Conservation (phyloP, 257 asterid genomes). For the Nemophila menziesii region DNA sequence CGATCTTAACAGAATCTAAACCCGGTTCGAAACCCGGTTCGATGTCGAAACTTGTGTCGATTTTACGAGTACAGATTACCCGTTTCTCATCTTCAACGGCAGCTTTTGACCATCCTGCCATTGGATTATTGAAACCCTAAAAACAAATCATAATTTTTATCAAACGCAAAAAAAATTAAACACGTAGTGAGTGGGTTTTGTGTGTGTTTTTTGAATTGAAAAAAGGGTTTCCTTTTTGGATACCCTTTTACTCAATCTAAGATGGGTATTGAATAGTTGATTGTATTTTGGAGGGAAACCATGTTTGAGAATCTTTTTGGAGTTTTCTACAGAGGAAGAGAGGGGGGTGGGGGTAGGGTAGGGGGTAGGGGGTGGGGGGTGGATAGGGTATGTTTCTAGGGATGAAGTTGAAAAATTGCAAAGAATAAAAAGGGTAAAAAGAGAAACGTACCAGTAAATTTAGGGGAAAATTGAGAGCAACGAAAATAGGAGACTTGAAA, state of each 20-base stretch:
- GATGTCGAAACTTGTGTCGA: constrained; percentile 11
- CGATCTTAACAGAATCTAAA: constrained; percentile 1
- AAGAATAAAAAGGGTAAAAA: constrained; percentile 7
- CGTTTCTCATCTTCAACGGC: constrained; percentile 18
- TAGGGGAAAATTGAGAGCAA: constrained; percentile 22
- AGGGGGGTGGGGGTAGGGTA: not conserved
- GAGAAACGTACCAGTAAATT: constrained; percentile 33
- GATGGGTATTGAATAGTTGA: not conserved
- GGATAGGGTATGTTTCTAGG: constrained; percentile 8
- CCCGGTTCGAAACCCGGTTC: constrained; percentile 2
- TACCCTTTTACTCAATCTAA: not conserved
- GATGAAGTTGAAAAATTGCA: constrained; percentile 4
- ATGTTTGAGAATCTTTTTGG: not conserved
- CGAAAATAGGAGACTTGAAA: not conserved
- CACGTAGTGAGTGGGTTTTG: constrained; percentile 7
- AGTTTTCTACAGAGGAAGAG: too few species aligned
- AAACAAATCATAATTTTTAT: constrained; percentile 14
- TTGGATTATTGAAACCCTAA: constrained; percentile 32
- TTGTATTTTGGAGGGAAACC: constrained; percentile 17
- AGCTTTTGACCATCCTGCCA: constrained; percentile 56
- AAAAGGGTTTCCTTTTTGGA: constrained; percentile 1
- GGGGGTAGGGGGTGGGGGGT: constrained; percentile 1
- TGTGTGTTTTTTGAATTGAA: not conserved
- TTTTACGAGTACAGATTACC: constrained; percentile 25
- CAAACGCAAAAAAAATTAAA: constrained; percentile 1